Percentiles rank a stretch among this genome's conserved stretches.
Conservation (phyloP, 768 basidiomycete species). For the Rhodotorula taiwanensis region DNA sequence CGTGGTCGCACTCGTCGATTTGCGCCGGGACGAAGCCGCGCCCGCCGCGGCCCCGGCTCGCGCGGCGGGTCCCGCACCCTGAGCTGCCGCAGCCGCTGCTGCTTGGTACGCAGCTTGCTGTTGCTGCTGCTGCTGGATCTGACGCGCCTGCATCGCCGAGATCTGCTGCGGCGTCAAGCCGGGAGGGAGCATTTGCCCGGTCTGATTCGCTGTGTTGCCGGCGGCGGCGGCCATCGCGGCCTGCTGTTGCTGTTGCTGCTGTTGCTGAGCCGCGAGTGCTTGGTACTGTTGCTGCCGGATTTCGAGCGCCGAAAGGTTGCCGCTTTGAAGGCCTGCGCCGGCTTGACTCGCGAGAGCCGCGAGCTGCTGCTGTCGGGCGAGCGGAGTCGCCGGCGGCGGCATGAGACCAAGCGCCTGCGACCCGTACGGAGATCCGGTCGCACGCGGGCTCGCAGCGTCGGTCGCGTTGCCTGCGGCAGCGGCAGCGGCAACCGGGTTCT, state of each 20-base stretch:
- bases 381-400: not conserved
- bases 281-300: conserved; percentile 8
- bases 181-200: not conserved
- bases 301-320: not conserved
- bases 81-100: conserved; percentile 8
- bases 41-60: not conserved
- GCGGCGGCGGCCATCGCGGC: not conserved
- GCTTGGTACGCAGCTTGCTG: not conserved
- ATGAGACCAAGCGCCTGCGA: not conserved
- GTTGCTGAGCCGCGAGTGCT: conserved; percentile 3
- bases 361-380: conserved; percentile 10
- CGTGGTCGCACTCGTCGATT: not conserved
- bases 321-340: no score
- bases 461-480: not conserved
- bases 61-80: not conserved
- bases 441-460: no score
- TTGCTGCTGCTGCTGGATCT: conserved; percentile 6
- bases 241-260: conserved; percentile 4
- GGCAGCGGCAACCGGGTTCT: no score
- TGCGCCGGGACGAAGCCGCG: not conserved
- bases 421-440: no score
- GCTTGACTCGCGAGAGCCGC: not conserved
- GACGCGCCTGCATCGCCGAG: not conserved
- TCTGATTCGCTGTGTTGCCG: not conserved
- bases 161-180: conserved; percentile 9